Percentiles rank a stretch among this genome's conserved stretches.
These are phyloP conservation scores for Eimeria acervulina DNA, from an alignment of 169 alveolate genomes.

Conservation along the genomic window DNA sequence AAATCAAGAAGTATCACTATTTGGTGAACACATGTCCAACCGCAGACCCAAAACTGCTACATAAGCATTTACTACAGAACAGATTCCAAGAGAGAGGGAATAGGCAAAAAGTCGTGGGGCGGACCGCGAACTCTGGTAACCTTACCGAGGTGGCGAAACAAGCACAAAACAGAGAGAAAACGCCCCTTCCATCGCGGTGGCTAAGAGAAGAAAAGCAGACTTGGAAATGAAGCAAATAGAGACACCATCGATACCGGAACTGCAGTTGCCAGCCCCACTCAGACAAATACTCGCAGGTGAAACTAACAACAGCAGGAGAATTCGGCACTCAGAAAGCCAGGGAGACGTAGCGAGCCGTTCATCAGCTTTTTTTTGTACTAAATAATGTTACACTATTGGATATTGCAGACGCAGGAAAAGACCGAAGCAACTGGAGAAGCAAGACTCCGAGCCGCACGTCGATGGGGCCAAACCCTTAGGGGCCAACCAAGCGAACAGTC, in stretches of 20 bases:
- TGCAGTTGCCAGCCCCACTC: not conserved
- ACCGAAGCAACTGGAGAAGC: not conserved
- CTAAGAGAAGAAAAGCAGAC: not conserved
- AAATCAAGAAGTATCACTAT: not conserved
- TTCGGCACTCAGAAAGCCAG: not conserved
- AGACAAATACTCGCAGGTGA: not conserved
- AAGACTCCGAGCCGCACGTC: not conserved
- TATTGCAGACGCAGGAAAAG: not conserved
- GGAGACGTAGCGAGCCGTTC: not conserved
- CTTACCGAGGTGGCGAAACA: not conserved
- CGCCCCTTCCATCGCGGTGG: not conserved
- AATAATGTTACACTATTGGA: not conserved
- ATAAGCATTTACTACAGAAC: not conserved
- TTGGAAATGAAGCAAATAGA: not conserved
- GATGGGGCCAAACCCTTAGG: too few species aligned
- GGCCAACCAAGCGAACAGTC: too few species aligned
- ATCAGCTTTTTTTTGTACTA: not conserved
- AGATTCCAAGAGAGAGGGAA: not conserved
- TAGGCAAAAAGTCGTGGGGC: not conserved
- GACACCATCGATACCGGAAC: not conserved
- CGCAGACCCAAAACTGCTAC: not conserved
- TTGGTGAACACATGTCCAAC: not conserved
- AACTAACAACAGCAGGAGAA: not conserved
- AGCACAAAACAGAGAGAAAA: not conserved
- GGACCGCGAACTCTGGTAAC: not conserved